These are phyloP conservation scores for Candida tibetensis DNA, from an alignment of 805 yeast genomes.

Conservation along the genomic window DNA sequence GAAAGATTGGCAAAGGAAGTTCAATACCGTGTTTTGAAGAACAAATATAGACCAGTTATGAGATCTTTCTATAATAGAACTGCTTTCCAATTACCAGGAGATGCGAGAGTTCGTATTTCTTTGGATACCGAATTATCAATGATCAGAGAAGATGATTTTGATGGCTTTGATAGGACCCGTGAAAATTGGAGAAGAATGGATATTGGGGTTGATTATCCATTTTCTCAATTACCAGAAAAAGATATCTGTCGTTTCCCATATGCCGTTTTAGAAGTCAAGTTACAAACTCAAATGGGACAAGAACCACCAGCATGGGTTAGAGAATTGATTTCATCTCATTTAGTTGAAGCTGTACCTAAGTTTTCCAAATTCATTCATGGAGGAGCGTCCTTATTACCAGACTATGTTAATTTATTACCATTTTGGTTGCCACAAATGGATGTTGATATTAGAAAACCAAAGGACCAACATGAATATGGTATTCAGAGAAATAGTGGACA, in stretches of 20 bases:
- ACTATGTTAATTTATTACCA: slow-evolving; percentile 79
- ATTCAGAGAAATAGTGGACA: slow-evolving; percentile 49
- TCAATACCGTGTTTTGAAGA: slow-evolving; percentile 84
- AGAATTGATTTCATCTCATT: slow-evolving; percentile 84
- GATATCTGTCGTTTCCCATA: slow-evolving; percentile 95
- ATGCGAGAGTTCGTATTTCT: slow-evolving; percentile 97
- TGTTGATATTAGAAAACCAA: slow-evolving; percentile 90
- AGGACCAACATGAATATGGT: slow-evolving; percentile 55
- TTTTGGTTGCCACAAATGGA: slow-evolving; percentile 98
- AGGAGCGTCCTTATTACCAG: slow-evolving; percentile 85
- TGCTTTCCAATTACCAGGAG: slow-evolving; percentile 98
- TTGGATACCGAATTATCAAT: slow-evolving; percentile 95
- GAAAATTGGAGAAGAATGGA: slow-evolving; percentile 98
- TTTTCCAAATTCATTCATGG: slow-evolving; percentile 98
- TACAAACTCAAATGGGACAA: slow-evolving; percentile 97
- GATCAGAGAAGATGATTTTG: slow-evolving; percentile 97
- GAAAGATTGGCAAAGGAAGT: slow-evolving; percentile 92
- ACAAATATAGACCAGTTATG: slow-evolving; percentile 87
- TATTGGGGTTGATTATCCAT: slow-evolving; percentile 97
- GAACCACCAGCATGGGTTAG: slow-evolving; percentile 99
- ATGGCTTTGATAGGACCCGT: slow-evolving; percentile 84
- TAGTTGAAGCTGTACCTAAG: slow-evolving; percentile 97
- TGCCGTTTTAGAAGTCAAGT: slow-evolving; percentile 94
- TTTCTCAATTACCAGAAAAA: slow-evolving; percentile 73
- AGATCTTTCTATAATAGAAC: slow-evolving; percentile 97